Percentiles rank a stretch among this genome's conserved stretches.
phyloP scores from a whole-genome alignment of 2,329 filamentous ascomycete genomes.

The Pyrenochaeta sp. region DNA sequence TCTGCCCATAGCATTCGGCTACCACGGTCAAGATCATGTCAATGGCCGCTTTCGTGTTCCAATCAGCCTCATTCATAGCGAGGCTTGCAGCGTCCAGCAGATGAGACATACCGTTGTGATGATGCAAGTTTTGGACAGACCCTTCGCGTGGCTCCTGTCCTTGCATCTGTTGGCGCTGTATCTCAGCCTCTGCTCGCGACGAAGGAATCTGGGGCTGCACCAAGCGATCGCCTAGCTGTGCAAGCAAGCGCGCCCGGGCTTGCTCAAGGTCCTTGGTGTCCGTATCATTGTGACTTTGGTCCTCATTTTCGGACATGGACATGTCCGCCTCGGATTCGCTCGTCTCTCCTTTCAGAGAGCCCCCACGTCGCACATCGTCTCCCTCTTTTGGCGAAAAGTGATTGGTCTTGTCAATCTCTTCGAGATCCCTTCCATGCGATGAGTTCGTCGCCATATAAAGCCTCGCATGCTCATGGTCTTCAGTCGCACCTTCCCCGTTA shows the following conservation, averaged over 20 bases:
- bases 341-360: constrained; percentile 3
- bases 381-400: background rate
- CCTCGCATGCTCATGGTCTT: background rate
- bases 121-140: background rate
- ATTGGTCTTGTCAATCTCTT: background rate
- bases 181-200: constrained; percentile 33
- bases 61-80: constrained; percentile 53
- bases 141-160: constrained; percentile 8
- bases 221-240: constrained; percentile 48
- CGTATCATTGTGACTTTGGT: constrained; percentile 13
- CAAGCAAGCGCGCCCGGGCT: constrained; percentile 58
- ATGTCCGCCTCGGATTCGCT: constrained; percentile 27
- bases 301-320: constrained; percentile 32
- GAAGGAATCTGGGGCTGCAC: constrained; percentile 27
- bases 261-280: constrained; percentile 55
- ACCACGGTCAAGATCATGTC: constrained; percentile 92
- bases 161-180: constrained; percentile 26
- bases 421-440: constrained; percentile 1
- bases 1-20: constrained; percentile 89
- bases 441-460: background rate
- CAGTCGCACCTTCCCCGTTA: background rate
- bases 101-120: background rate
- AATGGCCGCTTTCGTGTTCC: constrained; percentile 70
- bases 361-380: background rate
- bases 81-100: background rate